These are phyloP conservation scores for Mortierella sp. DNA, from an alignment of 371 early-diverging fungal genomes.

Conservation along the genomic window DNA sequence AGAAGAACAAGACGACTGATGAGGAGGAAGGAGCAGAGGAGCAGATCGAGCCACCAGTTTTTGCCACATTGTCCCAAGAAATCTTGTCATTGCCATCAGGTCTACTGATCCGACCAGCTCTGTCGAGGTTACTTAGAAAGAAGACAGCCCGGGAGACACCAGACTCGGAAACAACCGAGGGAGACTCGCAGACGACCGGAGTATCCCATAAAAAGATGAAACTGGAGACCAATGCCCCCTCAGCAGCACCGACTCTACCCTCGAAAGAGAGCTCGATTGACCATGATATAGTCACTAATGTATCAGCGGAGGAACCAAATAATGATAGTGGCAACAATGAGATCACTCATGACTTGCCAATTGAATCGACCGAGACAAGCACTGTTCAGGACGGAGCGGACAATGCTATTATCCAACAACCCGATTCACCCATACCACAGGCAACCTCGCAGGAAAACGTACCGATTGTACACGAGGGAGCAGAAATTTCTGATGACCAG, in stretches of 20 bases:
- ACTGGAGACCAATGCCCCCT: not conserved
- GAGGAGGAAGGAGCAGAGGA: not conserved
- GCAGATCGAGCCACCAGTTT: conserved; percentile 25
- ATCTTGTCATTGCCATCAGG: conserved; percentile 28
- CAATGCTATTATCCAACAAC: too few species aligned
- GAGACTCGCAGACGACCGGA: not conserved
- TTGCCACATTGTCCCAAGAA: conserved; percentile 34
- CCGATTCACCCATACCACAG: too few species aligned
- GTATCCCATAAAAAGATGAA: not conserved
- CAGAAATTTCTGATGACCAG: too few species aligned
- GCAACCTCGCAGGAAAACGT: too few species aligned
- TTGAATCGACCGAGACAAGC: too few species aligned
- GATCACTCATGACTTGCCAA: too few species aligned
- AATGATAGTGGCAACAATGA: too few species aligned
- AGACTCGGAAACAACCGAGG: not conserved
- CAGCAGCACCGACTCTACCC: too few species aligned
- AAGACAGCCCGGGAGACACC: not conserved
- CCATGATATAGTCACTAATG: too few species aligned
- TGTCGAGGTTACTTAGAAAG: conserved; percentile 16
- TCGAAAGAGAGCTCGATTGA: not conserved
- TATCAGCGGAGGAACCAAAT: too few species aligned
- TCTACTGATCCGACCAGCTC: conserved; percentile 10
- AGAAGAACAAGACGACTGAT: not conserved
- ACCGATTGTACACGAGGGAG: too few species aligned
- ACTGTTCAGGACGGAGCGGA: too few species aligned